A percentile compares a stretch with the other conserved stretches of the same genome.
These are phyloP conservation scores for Rosa persica DNA, from an alignment of 306 rosid species.

Conservation along the genomic window DNA sequence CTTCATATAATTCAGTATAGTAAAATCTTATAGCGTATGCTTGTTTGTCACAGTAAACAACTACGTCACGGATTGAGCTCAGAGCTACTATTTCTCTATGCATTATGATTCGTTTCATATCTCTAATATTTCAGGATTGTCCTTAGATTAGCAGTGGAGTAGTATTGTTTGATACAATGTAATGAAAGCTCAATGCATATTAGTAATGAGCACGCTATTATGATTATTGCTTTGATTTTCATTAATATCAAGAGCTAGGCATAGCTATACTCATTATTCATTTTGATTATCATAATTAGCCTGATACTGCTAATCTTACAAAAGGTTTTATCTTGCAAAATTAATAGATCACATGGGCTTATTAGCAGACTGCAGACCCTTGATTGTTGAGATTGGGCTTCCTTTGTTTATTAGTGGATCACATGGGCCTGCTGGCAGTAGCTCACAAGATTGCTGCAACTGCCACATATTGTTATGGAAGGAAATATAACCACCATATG, in stretches of 20 bases:
- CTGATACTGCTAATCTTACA: neutral
- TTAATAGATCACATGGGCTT: neutral
- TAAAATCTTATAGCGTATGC: neutral
- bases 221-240: neutral
- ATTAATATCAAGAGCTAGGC: neutral
- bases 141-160: neutral
- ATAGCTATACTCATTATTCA: neutral
- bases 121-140: neutral
- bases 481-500: neutral
- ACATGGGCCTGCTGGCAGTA: neutral
- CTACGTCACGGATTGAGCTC: neutral
- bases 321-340: neutral
- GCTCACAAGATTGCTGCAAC: neutral
- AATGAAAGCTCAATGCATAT: neutral
- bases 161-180: neutral
- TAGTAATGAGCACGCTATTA: neutral
- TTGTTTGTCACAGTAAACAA: neutral
- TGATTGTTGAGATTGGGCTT: neutral
- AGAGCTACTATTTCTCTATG: neutral
- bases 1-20: neutral
- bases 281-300: neutral
- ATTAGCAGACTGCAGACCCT: neutral
- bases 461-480: no score
- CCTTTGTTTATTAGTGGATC: neutral
- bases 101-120: neutral